Base-by-base conservation (phyloP, 1,284 basidiomycete genomes). In the Moniliophthora roreri region DNA sequence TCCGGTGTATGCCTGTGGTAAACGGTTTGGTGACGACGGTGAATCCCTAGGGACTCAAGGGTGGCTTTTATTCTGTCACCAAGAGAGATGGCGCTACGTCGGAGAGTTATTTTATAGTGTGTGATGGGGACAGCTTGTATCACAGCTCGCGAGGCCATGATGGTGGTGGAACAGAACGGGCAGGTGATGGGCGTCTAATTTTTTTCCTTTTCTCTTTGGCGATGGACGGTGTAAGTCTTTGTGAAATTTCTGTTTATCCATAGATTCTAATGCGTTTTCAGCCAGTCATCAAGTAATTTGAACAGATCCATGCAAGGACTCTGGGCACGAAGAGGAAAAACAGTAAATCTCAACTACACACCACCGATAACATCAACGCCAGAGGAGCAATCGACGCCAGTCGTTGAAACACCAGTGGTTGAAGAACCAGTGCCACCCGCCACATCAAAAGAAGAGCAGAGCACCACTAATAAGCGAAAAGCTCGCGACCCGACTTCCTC, bases 31-130 rank as follows among this genome's bases (percentile, higher is more conserved):
- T 89, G 79, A 26, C 93, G 81, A 56, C 87, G 75, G 67, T 89
- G 87, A 50, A 95, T 76, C 0, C 92, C 92, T 1, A 95, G 81
- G 0, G 89, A 80, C 18, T 80, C 77, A 18, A 94, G 78, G 0
- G 91, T 92, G 47, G 80, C 85, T 66, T 90, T 81, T 57, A 84
- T 83, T 62, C 79, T 80, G 53, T 81, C 75, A 0, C 88, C 86
- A 28, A 94, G 80, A 1, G 89, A 85, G 60, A 94, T 93, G 50
- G 84, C 89, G 4, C 91, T 93, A 52, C 92, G 88, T 11, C 81
- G 79, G 15, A 92, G 81, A 20, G 92, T 94, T 60, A 95, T 87
- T 76, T 89, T 89, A 75, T 80, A 94, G 71, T 94, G 87, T 1
- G 89, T 90, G 36, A 74, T 74, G 40, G 75, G 71, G 9, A 59